Base-by-base conservation (phyloP, 2,329 filamentous ascomycete species). In the Fusarium siculi region DNA sequence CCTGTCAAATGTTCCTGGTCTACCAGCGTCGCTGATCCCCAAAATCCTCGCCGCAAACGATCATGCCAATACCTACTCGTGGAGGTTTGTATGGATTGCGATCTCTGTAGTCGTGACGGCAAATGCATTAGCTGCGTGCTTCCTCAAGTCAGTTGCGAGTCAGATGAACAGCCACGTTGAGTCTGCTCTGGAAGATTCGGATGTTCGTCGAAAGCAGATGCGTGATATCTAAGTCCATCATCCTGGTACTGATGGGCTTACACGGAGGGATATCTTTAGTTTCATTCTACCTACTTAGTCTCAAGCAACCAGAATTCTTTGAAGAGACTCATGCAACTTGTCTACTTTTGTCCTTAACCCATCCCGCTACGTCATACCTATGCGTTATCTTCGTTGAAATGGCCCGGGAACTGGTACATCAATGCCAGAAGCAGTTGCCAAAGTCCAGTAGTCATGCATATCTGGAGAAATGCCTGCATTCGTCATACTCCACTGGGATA, bases 361-460 rank as follows among this genome's bases (percentile, higher is more conserved):
- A 6, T 10, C 19, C 28, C 25, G 4, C 2, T 10, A 4, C 4
- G 5, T 18, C 5, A 12, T 23, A 18, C 7, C 0, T 23, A 4
- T 23, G 2, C 21, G 6, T 18, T 2, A 18, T 23, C 11, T 4
- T 14, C 16, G 0, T 32, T 14, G 2, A 18, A 25, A 11, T 18
- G n/a, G 39, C 4, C 42, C 9, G 5, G 16, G n/a, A 25, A 7
- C 16, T 7, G 12, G 23, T 19, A 8, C 5, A 25, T 25, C 4
- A 18, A 44, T 25, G 7, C 16, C 7, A 44, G 16, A 25, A 12
- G n/a, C 16, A 25, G 16, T 44, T 44, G n/a, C 3, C 19, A 39
- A 32, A 32, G 32, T 32, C 11, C 32, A 32, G 32, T 5, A 32
- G 4, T 14, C 11, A 32, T 32, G 32, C 32, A 32, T 32, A 32